Conservation (phyloP, 345 rosid genomes). For the Hibiscus tridactylites region DNA sequence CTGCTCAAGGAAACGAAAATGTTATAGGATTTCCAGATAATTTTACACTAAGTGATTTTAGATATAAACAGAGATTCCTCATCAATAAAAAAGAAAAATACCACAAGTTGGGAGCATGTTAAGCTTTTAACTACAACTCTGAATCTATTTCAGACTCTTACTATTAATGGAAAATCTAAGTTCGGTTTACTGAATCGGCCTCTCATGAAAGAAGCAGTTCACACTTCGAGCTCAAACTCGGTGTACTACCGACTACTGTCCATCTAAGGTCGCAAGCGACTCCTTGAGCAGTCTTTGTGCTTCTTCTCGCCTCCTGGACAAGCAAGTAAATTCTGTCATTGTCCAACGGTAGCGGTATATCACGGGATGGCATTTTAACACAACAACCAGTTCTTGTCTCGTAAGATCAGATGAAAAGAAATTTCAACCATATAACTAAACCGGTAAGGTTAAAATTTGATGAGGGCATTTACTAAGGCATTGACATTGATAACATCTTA, state of each 20-base stretch:
- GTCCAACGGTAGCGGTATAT: not conserved
- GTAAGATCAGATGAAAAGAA: not conserved
- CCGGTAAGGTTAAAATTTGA: not conserved
- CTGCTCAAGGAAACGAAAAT: not conserved
- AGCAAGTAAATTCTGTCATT: not conserved
- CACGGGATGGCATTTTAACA: not conserved
- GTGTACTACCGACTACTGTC: constrained; percentile 21
- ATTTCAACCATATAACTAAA: not conserved
- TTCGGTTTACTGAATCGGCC: not conserved
- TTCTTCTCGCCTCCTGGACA: constrained; percentile 73
- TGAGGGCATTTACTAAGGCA: not conserved
- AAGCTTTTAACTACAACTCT: not conserved
- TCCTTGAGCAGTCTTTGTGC: constrained; percentile 68
- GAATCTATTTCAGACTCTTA: not conserved
- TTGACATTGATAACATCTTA: not conserved
- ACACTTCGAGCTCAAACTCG: not conserved
- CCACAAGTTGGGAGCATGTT: not conserved
- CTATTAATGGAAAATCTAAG: not conserved
- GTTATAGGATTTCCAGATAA: not conserved
- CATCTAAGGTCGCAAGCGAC: constrained; percentile 63
- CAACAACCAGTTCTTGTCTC: not conserved
- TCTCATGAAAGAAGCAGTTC: not conserved
- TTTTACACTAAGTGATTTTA: not conserved
- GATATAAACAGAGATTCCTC: not conserved
- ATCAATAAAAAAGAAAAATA: not conserved